Conservation (phyloP, 2,329 filamentous ascomycete species). For the Knoxdaviesia proteae region DNA sequence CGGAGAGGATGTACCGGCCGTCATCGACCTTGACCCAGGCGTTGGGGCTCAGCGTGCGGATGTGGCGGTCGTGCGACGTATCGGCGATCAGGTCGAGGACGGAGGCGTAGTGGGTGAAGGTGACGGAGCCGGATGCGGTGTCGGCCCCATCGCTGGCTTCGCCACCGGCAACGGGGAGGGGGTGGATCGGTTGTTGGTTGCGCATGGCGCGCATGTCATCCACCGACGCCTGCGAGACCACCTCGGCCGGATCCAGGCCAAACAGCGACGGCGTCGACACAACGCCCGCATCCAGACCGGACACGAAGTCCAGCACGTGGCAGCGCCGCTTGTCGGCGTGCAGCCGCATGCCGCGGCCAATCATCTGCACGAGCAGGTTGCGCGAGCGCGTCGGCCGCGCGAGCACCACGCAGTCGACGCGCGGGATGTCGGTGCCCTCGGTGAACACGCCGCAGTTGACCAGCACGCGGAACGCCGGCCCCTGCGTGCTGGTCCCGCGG, state of each 20-base stretch:
- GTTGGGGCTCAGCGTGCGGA: slow-evolving; percentile 52
- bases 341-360: slow-evolving; percentile 77
- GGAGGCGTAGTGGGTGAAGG: slow-evolving; percentile 78
- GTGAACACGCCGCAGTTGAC: slow-evolving; percentile 94
- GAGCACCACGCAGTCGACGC: slow-evolving; percentile 82
- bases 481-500: slow-evolving; percentile 24
- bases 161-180: too few species aligned
- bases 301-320: slow-evolving; percentile 91
- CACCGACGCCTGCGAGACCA: slow-evolving; percentile 47
- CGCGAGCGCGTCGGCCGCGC: slow-evolving; percentile 75
- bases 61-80: slow-evolving; percentile 55
- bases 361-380: slow-evolving; percentile 95
- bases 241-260: slow-evolving; percentile 64
- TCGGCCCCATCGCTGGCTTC: background rate
- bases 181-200: background rate
- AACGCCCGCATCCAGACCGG: slow-evolving; percentile 63
- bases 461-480: slow-evolving; percentile 55
- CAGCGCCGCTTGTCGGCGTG: slow-evolving; percentile 67
- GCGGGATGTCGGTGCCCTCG: slow-evolving; percentile 93
- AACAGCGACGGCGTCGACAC: slow-evolving; percentile 84
- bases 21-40: slow-evolving; percentile 68
- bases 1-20: slow-evolving; percentile 50
- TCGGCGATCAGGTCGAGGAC: slow-evolving; percentile 83
- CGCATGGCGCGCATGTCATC: slow-evolving; percentile 34
- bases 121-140: slow-evolving; percentile 26